Evolutionary conservation across 2,329 filamentous ascomycete genomes (phyloP), one percentile per base, ranked within the genome.

Genomic region (Cordyceps tenuipes): DNA sequence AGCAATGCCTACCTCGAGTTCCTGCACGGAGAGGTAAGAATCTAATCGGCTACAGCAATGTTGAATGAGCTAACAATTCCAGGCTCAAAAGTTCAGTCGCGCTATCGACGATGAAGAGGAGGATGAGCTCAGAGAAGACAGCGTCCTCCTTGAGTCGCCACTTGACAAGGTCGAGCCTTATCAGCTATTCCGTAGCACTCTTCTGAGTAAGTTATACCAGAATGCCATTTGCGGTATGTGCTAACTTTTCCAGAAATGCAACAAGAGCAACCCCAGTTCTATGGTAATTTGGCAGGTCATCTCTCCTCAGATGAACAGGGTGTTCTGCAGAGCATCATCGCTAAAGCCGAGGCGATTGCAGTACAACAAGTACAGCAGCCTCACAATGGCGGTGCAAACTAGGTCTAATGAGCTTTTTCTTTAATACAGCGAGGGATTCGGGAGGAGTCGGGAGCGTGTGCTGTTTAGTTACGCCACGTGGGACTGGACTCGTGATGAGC

Each of bases 161-260:
- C 81, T 99, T 26, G 94, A 99, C 74, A 94, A 94, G 76, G 82
- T 99, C 63, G 94, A 99, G 75, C 92, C 93, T 2, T 99, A 99
- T 69, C 83, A 87, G 70, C 79, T 96, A 63, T 97, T 99, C 82
- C 88, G 91, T 71, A 80, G 83, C 63, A 87, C 90, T 19, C 78
- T 97, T 65, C 75, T 93, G 70, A 88, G 92, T 96, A 85, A 74
- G 90, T 84, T 34, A 8, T 2, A 4, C 43, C 19, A 41, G 15
- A 19, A 39, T 3, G 7, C 5, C 4, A 6, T 5, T 19, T 9
- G 21, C 15, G 15, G 12, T 10, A 13, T 8, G 13, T 49, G 43
- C 55, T 57, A 43, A 57, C 36, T 3, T 9, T 21, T 1, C 3
- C 70, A 96, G 91, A 84, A 73, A 83, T 97, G 70, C 91, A 97